Evolutionary conservation across 2,329 filamentous ascomycete genomes (phyloP).

Genomic region (Sclerotinia nivalis): DNA sequence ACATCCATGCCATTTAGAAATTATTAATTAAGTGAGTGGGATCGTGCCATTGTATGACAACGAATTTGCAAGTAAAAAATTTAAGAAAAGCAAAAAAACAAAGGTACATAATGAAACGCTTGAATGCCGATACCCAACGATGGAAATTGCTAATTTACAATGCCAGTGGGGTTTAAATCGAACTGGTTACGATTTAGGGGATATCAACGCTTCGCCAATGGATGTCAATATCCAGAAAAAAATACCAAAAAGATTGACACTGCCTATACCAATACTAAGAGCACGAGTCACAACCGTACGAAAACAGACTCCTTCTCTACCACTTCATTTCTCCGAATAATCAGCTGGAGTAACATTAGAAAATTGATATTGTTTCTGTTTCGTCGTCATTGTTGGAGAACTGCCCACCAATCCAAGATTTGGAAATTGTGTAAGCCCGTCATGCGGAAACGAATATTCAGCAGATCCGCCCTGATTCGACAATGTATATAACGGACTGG

Average conservation of each 20-base stretch:
- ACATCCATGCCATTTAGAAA: background rate
- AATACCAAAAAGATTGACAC: background rate
- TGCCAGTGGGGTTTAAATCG: background rate
- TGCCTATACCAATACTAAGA: background rate
- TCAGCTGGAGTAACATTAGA: slow-evolving; percentile 41
- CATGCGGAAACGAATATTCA: slow-evolving; percentile 38
- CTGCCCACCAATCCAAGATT: slow-evolving; percentile 24
- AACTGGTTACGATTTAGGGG: slow-evolving; percentile 1
- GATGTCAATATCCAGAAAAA: background rate
- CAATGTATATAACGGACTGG: slow-evolving; percentile 34
- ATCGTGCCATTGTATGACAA: background rate
- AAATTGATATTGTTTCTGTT: slow-evolving; percentile 41
- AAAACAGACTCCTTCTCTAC: background rate
- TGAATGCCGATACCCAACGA: background rate
- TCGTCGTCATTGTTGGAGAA: slow-evolving; percentile 32
- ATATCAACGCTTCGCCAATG: background rate
- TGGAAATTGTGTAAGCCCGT: slow-evolving; percentile 23
- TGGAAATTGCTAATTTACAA: slow-evolving; percentile 3
- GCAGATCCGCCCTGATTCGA: slow-evolving; percentile 31
- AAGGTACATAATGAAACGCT: slow-evolving; percentile 8
- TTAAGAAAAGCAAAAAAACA: background rate
- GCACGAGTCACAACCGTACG: background rate
- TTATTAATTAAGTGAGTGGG: slow-evolving; percentile 14
- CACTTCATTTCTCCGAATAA: slow-evolving; percentile 38
- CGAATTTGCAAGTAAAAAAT: background rate